Evolutionary conservation across 2,329 filamentous ascomycete genomes (phyloP).

Genomic region (Fusarium humuli): DNA sequence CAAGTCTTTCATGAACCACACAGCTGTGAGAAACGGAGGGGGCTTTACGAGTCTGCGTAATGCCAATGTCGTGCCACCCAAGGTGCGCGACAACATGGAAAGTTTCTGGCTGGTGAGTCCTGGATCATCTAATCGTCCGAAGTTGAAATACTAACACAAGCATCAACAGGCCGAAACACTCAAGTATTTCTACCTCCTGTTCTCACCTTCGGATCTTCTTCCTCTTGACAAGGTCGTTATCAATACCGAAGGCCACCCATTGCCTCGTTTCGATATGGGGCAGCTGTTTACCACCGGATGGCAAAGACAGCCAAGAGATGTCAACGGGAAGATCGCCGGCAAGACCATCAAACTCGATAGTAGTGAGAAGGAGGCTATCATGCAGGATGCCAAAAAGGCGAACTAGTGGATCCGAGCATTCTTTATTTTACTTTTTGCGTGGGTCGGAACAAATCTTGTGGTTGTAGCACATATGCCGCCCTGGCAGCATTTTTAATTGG

Average conservation of each 20-base stretch:
- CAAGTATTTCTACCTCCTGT: conserved; percentile 97
- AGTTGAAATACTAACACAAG: conserved; percentile 24
- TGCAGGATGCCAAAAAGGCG: conserved; percentile 19
- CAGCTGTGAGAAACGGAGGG: conserved; percentile 78
- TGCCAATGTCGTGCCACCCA: conserved; percentile 77
- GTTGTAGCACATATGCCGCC: not conserved
- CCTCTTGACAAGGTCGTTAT: conserved; percentile 89
- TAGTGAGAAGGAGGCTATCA: conserved; percentile 26
- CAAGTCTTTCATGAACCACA: conserved; percentile 87
- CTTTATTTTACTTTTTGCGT: not conserved
- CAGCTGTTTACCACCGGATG: conserved; percentile 84
- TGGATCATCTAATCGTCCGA: not conserved
- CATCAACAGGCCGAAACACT: conserved; percentile 84
- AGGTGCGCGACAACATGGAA: conserved; percentile 91
- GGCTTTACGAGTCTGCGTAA: conserved; percentile 86
- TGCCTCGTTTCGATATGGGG: conserved; percentile 87
- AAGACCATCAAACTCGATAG: conserved; percentile 18
- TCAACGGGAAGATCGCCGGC: conserved; percentile 55
- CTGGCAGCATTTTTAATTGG: conserved; percentile 2
- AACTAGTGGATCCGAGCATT: conserved; percentile 9
- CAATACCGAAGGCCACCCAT: conserved; percentile 94
- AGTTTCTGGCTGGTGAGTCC: conserved; percentile 91
- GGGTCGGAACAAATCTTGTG: conserved; percentile 5
- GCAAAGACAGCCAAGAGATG: conserved; percentile 74
- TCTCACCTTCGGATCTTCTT: conserved; percentile 84